phyloP scores from a whole-genome alignment of 139 green algal genomes.

The Auxenochlorella pyrenoidosa region DNA sequence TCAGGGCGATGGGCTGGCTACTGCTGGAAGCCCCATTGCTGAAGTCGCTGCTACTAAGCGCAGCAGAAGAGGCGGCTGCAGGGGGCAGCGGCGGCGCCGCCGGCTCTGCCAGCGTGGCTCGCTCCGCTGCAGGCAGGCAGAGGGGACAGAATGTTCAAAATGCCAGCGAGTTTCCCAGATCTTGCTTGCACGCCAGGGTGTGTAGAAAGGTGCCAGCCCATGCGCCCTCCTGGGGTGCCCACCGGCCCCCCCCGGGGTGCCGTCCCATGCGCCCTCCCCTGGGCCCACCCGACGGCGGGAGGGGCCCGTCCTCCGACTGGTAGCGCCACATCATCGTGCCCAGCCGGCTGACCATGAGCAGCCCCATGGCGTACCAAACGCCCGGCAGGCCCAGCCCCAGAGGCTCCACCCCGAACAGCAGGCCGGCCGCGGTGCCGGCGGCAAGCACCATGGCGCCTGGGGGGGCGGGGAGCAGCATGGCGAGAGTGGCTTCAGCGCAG shows the following conservation, averaged over 20 bases:
- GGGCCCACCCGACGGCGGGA: slow-evolving; percentile 34
- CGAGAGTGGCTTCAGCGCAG: neutral
- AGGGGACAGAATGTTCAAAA: no score
- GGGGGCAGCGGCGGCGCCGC: neutral
- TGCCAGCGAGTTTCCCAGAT: no score
- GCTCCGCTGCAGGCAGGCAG: neutral
- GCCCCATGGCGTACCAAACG: slow-evolving; percentile 61
- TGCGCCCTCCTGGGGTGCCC: no score
- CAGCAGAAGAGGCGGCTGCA: neutral
- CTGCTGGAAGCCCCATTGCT: neutral
- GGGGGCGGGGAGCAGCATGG: neutral
- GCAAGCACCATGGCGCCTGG: slow-evolving; percentile 61
- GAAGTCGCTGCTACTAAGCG: neutral
- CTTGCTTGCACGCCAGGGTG: no score
- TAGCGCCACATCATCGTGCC: slow-evolving; percentile 64
- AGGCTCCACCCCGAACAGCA: slow-evolving; percentile 52
- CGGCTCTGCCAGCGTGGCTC: neutral
- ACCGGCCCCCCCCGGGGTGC: no score
- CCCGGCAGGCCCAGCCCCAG: slow-evolving; percentile 51
- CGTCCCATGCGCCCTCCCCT: no score
- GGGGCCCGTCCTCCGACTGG: slow-evolving; percentile 32
- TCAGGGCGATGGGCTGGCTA: neutral
- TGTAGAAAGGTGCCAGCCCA: no score
- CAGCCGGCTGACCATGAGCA: slow-evolving; percentile 60
- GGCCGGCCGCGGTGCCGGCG: slow-evolving; percentile 33